Percentiles rank a stretch among this genome's conserved stretches.
phyloP scores from a whole-genome alignment of 2,329 filamentous ascomycete species.

The Sordariomycetes sp. region DNA sequence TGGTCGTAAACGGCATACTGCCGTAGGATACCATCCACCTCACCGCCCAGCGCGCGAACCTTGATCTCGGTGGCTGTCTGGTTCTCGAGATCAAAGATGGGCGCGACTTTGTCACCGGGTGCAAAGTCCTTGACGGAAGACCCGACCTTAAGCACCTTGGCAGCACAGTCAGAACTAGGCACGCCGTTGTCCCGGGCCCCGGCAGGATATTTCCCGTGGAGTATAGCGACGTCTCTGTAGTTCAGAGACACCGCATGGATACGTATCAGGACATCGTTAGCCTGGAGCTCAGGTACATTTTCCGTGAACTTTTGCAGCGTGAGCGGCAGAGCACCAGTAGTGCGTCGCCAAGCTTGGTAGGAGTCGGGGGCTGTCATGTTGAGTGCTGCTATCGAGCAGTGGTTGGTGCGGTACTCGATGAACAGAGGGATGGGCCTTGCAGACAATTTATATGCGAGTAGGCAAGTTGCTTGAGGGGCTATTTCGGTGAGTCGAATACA shows the following conservation, averaged over 20 bases:
- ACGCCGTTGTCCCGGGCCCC: constrained; percentile 22
- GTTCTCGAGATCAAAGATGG: no score
- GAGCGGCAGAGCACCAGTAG: no score
- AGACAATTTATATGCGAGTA: no score
- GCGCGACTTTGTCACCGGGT: constrained; percentile 24
- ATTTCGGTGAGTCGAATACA: no score
- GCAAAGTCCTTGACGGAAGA: constrained; percentile 18
- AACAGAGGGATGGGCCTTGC: no score
- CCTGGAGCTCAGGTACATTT: neutral
- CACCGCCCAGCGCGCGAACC: no score
- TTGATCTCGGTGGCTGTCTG: no score
- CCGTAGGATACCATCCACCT: constrained; percentile 32
- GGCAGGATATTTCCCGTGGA: constrained; percentile 28
- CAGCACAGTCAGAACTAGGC: constrained; percentile 27
- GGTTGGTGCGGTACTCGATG: no score
- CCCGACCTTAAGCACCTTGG: constrained; percentile 27
- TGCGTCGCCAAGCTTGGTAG: no score
- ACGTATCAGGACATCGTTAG: constrained; percentile 14
- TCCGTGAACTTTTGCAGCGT: neutral
- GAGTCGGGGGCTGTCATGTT: no score
- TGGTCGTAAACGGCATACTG: constrained; percentile 27
- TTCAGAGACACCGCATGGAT: constrained; percentile 23
- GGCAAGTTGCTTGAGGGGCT: no score
- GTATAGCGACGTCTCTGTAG: constrained; percentile 23
- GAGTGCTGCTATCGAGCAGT: no score